Evolutionary conservation across 768 basidiomycete species (phyloP).

Genomic region (Collybia nuda): DNA sequence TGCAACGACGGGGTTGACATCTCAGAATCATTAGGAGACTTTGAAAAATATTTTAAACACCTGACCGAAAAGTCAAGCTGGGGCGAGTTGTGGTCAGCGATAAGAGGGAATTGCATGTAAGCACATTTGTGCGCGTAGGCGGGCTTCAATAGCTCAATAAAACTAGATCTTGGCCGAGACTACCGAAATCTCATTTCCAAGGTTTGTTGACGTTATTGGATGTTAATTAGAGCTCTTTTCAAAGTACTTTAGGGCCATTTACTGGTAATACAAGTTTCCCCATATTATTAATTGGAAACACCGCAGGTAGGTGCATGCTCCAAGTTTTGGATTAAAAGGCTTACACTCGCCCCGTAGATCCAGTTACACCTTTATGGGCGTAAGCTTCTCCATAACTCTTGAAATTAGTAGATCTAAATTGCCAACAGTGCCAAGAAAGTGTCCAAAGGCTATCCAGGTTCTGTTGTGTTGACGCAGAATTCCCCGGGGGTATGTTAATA

Average conservation of each 20-base stretch:
- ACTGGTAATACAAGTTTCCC: conserved; percentile 29
- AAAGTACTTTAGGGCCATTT: conserved; percentile 20
- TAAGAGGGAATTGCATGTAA: conserved; percentile 29
- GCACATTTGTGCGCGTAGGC: too few relatives aligned
- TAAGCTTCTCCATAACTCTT: too few relatives aligned
- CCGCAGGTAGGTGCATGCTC: conserved; percentile 13
- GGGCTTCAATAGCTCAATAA: background rate
- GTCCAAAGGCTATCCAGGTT: conserved; percentile 31
- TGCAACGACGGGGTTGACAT: conserved; percentile 36
- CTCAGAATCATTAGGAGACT: conserved; percentile 22
- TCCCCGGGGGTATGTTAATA: conserved; percentile 33
- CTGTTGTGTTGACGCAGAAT: conserved; percentile 41
- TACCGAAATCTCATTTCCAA: conserved; percentile 20
- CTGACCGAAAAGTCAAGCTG: conserved; percentile 24
- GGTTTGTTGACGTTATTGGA: conserved; percentile 6
- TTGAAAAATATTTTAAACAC: conserved; percentile 25
- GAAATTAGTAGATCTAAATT: too few relatives aligned
- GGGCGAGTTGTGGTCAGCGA: conserved; percentile 28
- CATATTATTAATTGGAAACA: conserved; percentile 24
- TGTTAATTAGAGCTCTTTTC: background rate
- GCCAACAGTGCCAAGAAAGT: conserved; percentile 42
- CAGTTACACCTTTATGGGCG: too few relatives aligned
- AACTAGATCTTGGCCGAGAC: conserved; percentile 21
- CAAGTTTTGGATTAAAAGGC: too few relatives aligned
- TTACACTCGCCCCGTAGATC: too few relatives aligned